phyloP scores from a whole-genome alignment of 2,329 filamentous ascomycete species.

The Raffaelea albimanens region DNA sequence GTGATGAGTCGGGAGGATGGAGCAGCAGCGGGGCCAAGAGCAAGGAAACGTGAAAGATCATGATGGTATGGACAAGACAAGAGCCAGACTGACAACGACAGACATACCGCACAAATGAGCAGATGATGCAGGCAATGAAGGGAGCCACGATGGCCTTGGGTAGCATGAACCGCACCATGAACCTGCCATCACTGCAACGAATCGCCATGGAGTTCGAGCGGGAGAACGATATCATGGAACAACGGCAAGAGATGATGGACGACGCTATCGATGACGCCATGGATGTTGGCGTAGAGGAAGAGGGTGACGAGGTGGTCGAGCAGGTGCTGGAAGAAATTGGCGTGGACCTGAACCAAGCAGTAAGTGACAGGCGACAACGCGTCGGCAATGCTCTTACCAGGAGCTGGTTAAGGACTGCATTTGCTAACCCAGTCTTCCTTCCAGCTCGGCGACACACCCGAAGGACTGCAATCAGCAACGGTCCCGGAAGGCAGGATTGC shows the following conservation, averaged over 20 bases:
- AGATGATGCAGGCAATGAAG: conserved; percentile 99
- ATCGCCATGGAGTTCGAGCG: conserved; percentile 99
- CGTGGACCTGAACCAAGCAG: conserved; percentile 80
- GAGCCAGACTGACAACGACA: conserved; percentile 24
- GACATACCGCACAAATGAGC: conserved; percentile 96
- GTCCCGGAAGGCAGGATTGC: conserved; percentile 71
- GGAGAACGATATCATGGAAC: conserved; percentile 99
- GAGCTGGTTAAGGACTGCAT: no score
- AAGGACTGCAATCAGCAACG: conserved; percentile 65
- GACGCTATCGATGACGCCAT: conserved; percentile 97
- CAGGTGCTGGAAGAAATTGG: conserved; percentile 96
- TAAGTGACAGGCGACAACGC: conserved; percentile 49
- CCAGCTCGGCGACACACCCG: conserved; percentile 79
- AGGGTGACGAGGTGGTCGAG: conserved; percentile 93
- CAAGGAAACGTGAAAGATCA: no score
- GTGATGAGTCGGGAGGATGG: neutral
- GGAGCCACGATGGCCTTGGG: conserved; percentile 86
- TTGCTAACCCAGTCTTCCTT: conserved; percentile 25
- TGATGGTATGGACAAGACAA: no score
- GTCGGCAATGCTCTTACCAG: no score
- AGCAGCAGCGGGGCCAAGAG: no score
- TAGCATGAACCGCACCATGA: conserved; percentile 98
- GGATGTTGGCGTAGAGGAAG: conserved; percentile 81
- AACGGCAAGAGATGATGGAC: conserved; percentile 99
- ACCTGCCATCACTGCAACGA: conserved; percentile 84